Conservation (phyloP, 2,329 filamentous ascomycete genomes). For the Neurospora sp. region DNA sequence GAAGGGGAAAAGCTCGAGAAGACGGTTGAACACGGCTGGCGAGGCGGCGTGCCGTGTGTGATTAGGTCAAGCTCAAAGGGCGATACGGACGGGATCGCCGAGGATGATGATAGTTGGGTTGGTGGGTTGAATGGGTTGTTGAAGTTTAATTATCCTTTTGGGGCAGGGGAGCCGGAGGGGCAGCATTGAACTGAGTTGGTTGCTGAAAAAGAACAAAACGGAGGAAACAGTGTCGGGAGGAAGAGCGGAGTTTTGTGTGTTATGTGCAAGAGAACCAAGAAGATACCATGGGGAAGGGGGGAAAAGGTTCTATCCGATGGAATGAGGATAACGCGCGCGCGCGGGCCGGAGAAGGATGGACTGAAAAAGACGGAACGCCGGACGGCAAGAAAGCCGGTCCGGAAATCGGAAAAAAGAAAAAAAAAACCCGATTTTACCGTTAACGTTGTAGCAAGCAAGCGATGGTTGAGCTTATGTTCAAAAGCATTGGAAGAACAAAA, state of each 20-base stretch:
- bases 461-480: neutral
- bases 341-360: neutral
- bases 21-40: constrained; percentile 36
- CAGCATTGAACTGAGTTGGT: constrained; percentile 4
- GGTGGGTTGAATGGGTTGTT: constrained; percentile 84
- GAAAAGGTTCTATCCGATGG: neutral
- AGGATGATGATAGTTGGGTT: constrained; percentile 89
- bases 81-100: constrained; percentile 30
- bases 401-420: neutral
- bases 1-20: constrained; percentile 70
- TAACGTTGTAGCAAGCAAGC: neutral
- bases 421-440: neutral
- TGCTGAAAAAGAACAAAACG: neutral
- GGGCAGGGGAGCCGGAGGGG: constrained; percentile 42
- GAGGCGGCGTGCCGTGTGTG: constrained; percentile 83
- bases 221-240: neutral
- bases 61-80: constrained; percentile 52
- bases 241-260: too few species aligned
- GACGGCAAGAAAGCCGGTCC: neutral
- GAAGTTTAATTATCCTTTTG: constrained; percentile 95
- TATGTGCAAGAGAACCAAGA: too few species aligned
- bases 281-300: neutral
- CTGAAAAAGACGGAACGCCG: too few species aligned
- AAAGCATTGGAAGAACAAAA: neutral
- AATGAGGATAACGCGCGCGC: neutral